Evolutionary conservation across 2,329 filamentous ascomycete genomes (phyloP).

Genomic region (Ophiostoma perfectum): DNA sequence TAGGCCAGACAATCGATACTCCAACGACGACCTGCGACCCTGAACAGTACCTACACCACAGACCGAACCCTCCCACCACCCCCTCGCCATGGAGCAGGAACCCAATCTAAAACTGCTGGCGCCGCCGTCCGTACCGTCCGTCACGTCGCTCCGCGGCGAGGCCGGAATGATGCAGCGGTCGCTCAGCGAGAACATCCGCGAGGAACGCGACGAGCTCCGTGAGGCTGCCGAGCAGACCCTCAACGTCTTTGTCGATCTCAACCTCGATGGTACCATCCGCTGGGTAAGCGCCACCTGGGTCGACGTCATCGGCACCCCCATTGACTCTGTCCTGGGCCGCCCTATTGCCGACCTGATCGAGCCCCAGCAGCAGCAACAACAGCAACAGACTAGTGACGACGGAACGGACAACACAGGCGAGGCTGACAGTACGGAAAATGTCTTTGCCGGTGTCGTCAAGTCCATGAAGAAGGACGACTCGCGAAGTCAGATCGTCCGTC

Average conservation of each 20-base stretch:
- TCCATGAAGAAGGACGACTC: conserved; percentile 91
- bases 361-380: not conserved
- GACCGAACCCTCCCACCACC: not conserved
- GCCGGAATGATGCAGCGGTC: conserved; percentile 56
- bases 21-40: not conserved
- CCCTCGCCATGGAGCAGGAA: conserved; percentile 13
- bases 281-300: conserved; percentile 97
- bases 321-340: conserved; percentile 67
- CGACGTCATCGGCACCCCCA: conserved; percentile 78
- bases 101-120: conserved; percentile 39
- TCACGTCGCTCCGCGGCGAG: conserved; percentile 42
- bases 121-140: conserved; percentile 46
- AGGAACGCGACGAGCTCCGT: conserved; percentile 87
- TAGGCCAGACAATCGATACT: conserved; percentile 17
- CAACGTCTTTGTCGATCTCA: conserved; percentile 92
- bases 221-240: conserved; percentile 94
- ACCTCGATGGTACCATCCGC: conserved; percentile 81
- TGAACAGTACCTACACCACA: not conserved
- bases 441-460: conserved; percentile 78
- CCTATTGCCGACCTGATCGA: conserved; percentile 71
- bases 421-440: conserved; percentile 67
- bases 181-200: conserved; percentile 82
- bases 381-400: not conserved
- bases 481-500: conserved; percentile 82
- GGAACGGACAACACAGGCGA: not conserved